Evolutionary conservation across 345 rosid species (phyloP).

Genomic region (Murraya paniculata): DNA sequence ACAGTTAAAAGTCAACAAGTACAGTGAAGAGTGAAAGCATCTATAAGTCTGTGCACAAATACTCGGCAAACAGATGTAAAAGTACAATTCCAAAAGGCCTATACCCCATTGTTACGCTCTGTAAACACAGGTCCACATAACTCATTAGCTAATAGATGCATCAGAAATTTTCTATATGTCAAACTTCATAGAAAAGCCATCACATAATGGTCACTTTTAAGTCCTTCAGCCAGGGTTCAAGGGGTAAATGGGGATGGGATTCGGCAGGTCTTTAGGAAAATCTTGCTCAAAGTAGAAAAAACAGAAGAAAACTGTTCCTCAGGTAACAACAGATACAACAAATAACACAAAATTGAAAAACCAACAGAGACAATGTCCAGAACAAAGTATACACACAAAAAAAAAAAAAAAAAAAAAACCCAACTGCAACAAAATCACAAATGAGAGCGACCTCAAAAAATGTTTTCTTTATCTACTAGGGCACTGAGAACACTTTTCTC

Average conservation of each 20-base stretch:
- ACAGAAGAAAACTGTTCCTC: neutral
- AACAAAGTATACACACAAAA: neutral
- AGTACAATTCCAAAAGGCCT: neutral
- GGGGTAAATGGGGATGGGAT: neutral
- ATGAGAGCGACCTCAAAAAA: neutral
- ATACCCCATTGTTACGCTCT: neutral
- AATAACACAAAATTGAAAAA: neutral
- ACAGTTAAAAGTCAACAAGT: neutral
- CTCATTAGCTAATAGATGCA: neutral
- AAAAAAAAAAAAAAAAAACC: neutral
- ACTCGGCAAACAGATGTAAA: neutral
- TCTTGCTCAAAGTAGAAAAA: slow-evolving; percentile 1
- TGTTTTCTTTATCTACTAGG: neutral
- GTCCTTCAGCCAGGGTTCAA: neutral
- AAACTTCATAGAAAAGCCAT: neutral
- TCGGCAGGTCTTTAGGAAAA: neutral
- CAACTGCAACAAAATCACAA: neutral
- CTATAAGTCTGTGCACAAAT: neutral
- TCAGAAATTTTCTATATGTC: neutral
- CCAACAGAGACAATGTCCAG: neutral
- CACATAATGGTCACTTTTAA: neutral
- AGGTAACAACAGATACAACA: neutral
- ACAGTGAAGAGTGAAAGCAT: neutral
- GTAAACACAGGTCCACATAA: neutral
- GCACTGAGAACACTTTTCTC: neutral